These are phyloP conservation scores for Lasiosphaeris hirsuta DNA, from an alignment of 495 filamentous ascomycete genomes.

Conservation along the genomic window DNA sequence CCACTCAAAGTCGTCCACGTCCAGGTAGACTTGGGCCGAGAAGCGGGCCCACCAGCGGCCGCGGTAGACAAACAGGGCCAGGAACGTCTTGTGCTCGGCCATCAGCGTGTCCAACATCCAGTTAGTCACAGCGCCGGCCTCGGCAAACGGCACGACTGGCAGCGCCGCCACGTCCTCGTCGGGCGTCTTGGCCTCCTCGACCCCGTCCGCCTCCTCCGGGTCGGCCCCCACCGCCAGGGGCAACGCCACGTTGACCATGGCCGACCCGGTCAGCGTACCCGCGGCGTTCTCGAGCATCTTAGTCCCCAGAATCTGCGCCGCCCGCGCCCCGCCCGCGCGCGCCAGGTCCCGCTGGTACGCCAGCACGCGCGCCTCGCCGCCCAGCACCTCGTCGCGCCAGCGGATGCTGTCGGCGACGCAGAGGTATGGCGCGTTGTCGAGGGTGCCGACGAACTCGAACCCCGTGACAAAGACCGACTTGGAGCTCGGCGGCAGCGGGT, in stretches of 20 bases:
- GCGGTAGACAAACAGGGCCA: slow-evolving; percentile 59
- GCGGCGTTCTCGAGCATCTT: slow-evolving; percentile 61
- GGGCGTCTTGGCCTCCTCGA: slow-evolving; percentile 12
- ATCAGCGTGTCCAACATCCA: slow-evolving; percentile 59
- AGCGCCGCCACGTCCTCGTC: slow-evolving; percentile 29
- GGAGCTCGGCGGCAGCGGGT: slow-evolving; percentile 42
- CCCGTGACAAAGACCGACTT: slow-evolving; percentile 61
- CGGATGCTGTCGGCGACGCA: slow-evolving; percentile 66
- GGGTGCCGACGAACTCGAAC: slow-evolving; percentile 76
- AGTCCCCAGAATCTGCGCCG: slow-evolving; percentile 64
- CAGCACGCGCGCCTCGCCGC: slow-evolving; percentile 69
- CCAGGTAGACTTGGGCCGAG: slow-evolving; percentile 78
- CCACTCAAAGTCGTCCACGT: slow-evolving; percentile 51
- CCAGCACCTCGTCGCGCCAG: slow-evolving; percentile 64
- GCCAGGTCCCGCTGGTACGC: slow-evolving; percentile 57
- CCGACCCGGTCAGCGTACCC: slow-evolving; percentile 41
- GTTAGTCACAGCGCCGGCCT: slow-evolving; percentile 36
- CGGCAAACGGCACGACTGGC: slow-evolving; percentile 30
- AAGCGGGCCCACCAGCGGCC: slow-evolving; percentile 65
- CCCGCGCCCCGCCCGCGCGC: slow-evolving; percentile 52
- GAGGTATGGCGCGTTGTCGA: slow-evolving; percentile 67
- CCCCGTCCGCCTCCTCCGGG: slow-evolving; percentile 16
- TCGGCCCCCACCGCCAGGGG: slow-evolving; percentile 46
- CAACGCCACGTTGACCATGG: slow-evolving; percentile 69
- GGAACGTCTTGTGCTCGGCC: slow-evolving; percentile 65